Base-by-base conservation (phyloP, 2,329 filamentous ascomycete genomes). In the Blumeriella jaapii region DNA sequence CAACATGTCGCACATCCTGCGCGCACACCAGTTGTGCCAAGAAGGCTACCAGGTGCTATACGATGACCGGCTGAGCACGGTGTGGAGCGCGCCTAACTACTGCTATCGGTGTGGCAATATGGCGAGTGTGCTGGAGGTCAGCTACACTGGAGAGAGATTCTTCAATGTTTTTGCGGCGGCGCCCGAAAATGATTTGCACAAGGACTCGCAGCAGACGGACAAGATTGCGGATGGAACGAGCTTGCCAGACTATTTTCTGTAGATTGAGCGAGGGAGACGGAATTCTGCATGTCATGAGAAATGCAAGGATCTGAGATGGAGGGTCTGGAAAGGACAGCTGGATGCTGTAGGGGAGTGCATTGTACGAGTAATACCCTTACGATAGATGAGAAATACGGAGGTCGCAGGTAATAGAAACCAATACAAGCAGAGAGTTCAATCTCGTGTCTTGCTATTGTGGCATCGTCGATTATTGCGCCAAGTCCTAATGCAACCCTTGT, bases 81-180 rank as follows among this genome's bases (percentile, higher is more conserved):
- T 98, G 5, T 98, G 91, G 91, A 95, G 86, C 57, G 91, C 91
- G 4, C 91, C 91, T 2, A 98, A 73, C 41, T 73, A 73, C 54
- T 73, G 69, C 52, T 94, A 94, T 59, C 71, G 87, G 22, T 98
- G 91, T 61, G 91, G 91, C 29, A 98, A 98, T 58, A 79, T 96
- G 73, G 91, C 91, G 6, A 94, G 86, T 59, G 91, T 98, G 29
- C 69, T 98, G 23, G 91, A 98, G 62, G 91, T 98, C 39, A 89
- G 85, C 57, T 86, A 94, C 55, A 80, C 79, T 1, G 89, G 91
- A 23, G 86, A 94, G 60, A 70, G 89, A 40, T 94, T 84, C 60
- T 98, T 96, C 67, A 98, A 98, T 57, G 87, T 96, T 15, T 98
- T 98, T 58, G 85, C 93, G 38, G 91, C 91, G 3, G 89, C 91